These are phyloP conservation scores for Gremmenia infestans DNA, from an alignment of 2,329 filamentous ascomycete species.

Conservation along the genomic window DNA sequence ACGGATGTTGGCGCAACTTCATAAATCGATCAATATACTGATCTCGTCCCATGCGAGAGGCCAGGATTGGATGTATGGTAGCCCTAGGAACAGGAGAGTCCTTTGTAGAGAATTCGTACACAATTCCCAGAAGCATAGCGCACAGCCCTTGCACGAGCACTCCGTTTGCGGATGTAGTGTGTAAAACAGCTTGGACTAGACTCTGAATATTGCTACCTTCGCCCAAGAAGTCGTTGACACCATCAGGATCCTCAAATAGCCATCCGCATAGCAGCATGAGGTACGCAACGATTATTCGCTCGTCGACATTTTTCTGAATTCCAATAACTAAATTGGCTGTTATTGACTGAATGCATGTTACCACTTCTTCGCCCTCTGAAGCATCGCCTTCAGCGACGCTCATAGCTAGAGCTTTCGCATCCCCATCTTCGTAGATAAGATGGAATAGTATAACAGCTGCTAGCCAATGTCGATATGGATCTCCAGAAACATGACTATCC, in stretches of 20 bases:
- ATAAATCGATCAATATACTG: conserved; percentile 79
- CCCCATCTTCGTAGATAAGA: conserved; percentile 71
- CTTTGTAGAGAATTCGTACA: conserved; percentile 97
- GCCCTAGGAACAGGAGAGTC: conserved; percentile 85
- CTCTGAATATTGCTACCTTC: conserved; percentile 92
- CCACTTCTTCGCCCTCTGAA: conserved; percentile 84
- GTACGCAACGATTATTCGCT: conserved; percentile 76
- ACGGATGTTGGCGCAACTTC: conserved; percentile 69
- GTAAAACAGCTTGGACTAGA: conserved; percentile 66
- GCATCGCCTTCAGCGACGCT: conserved; percentile 84
- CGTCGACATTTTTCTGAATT: conserved; percentile 70
- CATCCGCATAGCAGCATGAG: conserved; percentile 84
- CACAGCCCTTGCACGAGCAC: conserved; percentile 75
- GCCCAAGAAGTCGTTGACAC: conserved; percentile 85
- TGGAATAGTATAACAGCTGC: conserved; percentile 84
- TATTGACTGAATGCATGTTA: conserved; percentile 87
- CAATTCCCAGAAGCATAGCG: conserved; percentile 76
- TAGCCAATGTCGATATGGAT: conserved; percentile 88
- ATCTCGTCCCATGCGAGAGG: conserved; percentile 74
- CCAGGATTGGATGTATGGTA: conserved; percentile 74
- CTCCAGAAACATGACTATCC: conserved; percentile 55
- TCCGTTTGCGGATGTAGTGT: conserved; percentile 53
- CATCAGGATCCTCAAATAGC: conserved; percentile 88
- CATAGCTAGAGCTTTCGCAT: conserved; percentile 76
- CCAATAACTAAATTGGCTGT: conserved; percentile 80